A percentile compares a stretch with the other conserved stretches of the same genome.
Conservation (phyloP, 176 grass and related monocot genomes). For the Urochloa ruziziensis region DNA sequence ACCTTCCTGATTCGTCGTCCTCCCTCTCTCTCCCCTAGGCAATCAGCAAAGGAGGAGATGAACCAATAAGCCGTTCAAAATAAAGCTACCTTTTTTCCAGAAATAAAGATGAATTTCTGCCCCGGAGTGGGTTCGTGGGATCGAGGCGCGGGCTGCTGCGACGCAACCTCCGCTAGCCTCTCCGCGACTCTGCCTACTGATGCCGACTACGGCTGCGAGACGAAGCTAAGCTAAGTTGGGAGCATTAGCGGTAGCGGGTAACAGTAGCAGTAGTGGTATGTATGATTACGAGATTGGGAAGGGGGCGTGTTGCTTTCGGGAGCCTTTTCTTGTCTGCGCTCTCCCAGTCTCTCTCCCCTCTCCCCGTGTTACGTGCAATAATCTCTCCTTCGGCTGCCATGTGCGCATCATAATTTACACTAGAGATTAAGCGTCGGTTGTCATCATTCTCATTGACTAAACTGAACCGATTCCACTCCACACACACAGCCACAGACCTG, state of each 20-base stretch:
- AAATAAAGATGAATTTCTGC: background rate
- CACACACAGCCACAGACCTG: background rate
- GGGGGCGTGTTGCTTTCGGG: conserved; percentile 28
- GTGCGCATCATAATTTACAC: conserved; percentile 3
- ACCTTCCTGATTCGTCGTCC: background rate
- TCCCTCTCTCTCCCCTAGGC: background rate
- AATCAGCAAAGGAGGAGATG: background rate
- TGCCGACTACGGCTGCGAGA: background rate
- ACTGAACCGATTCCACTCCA: background rate
- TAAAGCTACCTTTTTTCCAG: background rate
- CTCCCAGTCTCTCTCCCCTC: background rate
- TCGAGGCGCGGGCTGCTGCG: background rate
- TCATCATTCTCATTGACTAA: background rate
- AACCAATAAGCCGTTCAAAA: background rate
- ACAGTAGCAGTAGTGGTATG: background rate
- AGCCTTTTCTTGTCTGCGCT: conserved; percentile 24
- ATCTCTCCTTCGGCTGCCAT: background rate
- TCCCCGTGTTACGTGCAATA: background rate
- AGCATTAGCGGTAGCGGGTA: background rate
- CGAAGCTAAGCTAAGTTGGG: background rate
- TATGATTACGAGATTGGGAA: conserved; percentile 27
- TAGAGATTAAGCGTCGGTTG: background rate
- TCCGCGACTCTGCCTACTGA: background rate
- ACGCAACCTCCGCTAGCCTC: background rate
- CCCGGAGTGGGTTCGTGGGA: background rate